Percentiles rank a stretch among this genome's conserved stretches.
These are phyloP conservation scores for Ceratocystis cacaofunesta DNA, from an alignment of 2,329 filamentous ascomycete species.

Conservation along the genomic window DNA sequence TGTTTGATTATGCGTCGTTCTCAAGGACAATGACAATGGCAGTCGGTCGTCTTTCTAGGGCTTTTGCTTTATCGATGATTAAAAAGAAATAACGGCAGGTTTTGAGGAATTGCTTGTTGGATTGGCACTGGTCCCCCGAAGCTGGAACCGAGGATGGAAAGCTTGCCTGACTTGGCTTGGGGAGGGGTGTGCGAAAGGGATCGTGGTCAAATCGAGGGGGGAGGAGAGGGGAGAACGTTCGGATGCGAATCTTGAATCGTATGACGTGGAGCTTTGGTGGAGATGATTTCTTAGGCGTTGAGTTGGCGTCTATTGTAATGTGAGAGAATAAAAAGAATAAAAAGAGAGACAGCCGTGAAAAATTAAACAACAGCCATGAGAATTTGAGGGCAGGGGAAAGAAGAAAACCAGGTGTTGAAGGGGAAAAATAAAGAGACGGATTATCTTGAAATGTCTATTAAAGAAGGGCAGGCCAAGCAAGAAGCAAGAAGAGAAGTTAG, in stretches of 20 bases:
- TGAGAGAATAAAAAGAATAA: neutral
- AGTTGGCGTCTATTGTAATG: neutral
- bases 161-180: neutral
- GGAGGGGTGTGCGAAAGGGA: neutral
- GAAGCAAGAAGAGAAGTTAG: slow-evolving; percentile 5
- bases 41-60: neutral
- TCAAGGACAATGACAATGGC: neutral
- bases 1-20: neutral
- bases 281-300: slow-evolving; percentile 1
- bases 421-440: neutral
- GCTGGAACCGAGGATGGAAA: neutral
- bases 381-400: neutral
- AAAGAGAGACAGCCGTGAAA: neutral
- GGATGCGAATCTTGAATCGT: slow-evolving; percentile 7
- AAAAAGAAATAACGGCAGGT: neutral
- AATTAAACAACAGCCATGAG: neutral
- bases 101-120: neutral
- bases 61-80: neutral
- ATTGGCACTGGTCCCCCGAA: neutral
- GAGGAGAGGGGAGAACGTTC: neutral
- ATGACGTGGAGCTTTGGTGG: slow-evolving; percentile 14
- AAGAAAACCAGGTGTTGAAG: neutral
- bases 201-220: neutral
- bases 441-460: slow-evolving; percentile 5
- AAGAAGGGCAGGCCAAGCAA: neutral